A percentile compares a stretch with the other conserved stretches of the same genome.
Evolutionary conservation across 2,329 filamentous ascomycete genomes (phyloP).

Genomic region (Purpureocillium lavendulum): DNA sequence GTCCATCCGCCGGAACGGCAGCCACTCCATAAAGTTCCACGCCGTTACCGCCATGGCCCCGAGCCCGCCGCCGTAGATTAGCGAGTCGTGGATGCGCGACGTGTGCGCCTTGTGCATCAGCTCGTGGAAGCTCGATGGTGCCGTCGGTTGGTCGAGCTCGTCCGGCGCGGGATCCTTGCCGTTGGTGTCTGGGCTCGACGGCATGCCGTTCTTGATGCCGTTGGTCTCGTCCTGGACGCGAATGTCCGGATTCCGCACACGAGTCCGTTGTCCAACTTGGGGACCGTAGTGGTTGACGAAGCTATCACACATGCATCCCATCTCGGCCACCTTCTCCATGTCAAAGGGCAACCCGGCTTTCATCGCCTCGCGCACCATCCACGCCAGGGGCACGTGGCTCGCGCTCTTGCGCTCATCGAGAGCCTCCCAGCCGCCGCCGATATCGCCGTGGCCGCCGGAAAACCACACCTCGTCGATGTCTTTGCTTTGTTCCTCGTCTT

Average conservation of each 20-base stretch:
- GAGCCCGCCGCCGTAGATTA: slow-evolving; percentile 55
- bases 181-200: slow-evolving; percentile 11
- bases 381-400: slow-evolving; percentile 60
- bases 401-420: slow-evolving; percentile 49
- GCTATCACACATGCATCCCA: slow-evolving; percentile 42
- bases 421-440: slow-evolving; percentile 68
- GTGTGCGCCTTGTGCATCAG: slow-evolving; percentile 50
- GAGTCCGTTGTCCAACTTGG: background rate
- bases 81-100: slow-evolving; percentile 60
- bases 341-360: slow-evolving; percentile 65
- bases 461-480: slow-evolving; percentile 80
- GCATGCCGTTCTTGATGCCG: slow-evolving; percentile 9
- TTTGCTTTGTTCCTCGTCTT: slow-evolving; percentile 36
- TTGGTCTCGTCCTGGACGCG: slow-evolving; percentile 11
- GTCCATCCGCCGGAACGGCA: slow-evolving; percentile 77
- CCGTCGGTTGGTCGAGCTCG: slow-evolving; percentile 8
- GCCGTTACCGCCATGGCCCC: slow-evolving; percentile 45
- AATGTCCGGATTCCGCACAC: slow-evolving; percentile 13
- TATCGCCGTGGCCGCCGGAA: slow-evolving; percentile 68
- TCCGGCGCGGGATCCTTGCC: slow-evolving; percentile 10
- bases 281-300: slow-evolving; percentile 4
- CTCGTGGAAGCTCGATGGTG: slow-evolving; percentile 37
- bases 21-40: slow-evolving; percentile 75
- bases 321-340: slow-evolving; percentile 53
- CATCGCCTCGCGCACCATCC: slow-evolving; percentile 56